Conservation (phyloP, 2,329 filamentous ascomycete species). For the Aspergillus sp. region DNA sequence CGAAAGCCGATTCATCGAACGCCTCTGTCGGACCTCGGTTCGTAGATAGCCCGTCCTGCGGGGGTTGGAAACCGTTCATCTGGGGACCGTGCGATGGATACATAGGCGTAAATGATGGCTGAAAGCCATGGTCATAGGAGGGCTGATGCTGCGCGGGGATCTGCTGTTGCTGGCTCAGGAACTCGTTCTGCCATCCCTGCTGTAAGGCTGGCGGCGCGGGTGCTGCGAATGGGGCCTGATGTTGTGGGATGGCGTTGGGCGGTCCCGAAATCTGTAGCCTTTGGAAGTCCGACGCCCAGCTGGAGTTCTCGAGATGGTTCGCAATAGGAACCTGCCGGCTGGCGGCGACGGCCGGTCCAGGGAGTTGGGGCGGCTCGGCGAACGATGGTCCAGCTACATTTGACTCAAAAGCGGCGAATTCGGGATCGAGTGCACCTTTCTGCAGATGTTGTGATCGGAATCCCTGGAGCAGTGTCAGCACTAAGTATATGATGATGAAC, state of each 20-base stretch:
- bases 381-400: slow-evolving; percentile 22
- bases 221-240: slow-evolving; percentile 36
- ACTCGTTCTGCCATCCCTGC: slow-evolving; percentile 53
- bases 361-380: slow-evolving; percentile 31
- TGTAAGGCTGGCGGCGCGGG: slow-evolving; percentile 19
- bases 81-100: slow-evolving; percentile 15
- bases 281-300: slow-evolving; percentile 41
- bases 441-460: slow-evolving; percentile 53
- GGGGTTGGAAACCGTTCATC: slow-evolving; percentile 14
- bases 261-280: slow-evolving; percentile 32
- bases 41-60: slow-evolving; percentile 16
- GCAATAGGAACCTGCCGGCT: slow-evolving; percentile 15
- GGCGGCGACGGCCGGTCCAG: slow-evolving; percentile 18
- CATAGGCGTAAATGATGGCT: slow-evolving; percentile 18
- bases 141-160: slow-evolving; percentile 15
- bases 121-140: slow-evolving; percentile 15
- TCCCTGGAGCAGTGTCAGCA: slow-evolving; percentile 35
- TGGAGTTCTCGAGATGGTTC: slow-evolving; percentile 14
- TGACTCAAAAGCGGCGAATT: slow-evolving; percentile 60
- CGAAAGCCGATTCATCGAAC: slow-evolving; percentile 39
- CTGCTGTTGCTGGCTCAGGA: slow-evolving; percentile 34
- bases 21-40: slow-evolving; percentile 18
- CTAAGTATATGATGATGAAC: background rate
- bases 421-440: slow-evolving; percentile 50
- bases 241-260: slow-evolving; percentile 37